These are phyloP conservation scores for Aspergillus sp. DNA, from an alignment of 2,329 filamentous ascomycete species.

Conservation along the genomic window DNA sequence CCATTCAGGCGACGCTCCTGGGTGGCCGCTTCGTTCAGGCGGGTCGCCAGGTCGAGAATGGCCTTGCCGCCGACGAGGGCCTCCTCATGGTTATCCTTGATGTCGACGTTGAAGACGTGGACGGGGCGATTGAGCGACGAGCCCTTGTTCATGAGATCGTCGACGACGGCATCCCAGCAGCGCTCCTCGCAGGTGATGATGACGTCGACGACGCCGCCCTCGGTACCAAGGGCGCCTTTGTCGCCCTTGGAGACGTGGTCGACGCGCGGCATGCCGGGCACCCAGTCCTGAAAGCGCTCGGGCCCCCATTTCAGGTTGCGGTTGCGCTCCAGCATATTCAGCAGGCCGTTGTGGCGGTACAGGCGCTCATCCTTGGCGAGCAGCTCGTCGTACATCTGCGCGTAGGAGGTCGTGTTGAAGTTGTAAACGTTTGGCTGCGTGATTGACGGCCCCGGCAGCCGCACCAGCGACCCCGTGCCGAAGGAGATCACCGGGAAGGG, in stretches of 20 bases:
- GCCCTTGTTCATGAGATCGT: constrained; percentile 84
- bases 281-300: constrained; percentile 98
- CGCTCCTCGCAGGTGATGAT: constrained; percentile 97
- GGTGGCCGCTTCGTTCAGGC: constrained; percentile 74
- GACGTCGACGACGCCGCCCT: constrained; percentile 86
- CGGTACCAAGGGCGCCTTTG: constrained; percentile 75
- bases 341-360: constrained; percentile 86
- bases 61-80: constrained; percentile 85
- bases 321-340: constrained; percentile 95
- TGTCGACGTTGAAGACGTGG: constrained; percentile 97
- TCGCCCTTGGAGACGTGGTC: constrained; percentile 68
- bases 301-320: constrained; percentile 90
- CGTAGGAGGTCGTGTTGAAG: constrained; percentile 96
- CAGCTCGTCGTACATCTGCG: constrained; percentile 90
- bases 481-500: constrained; percentile 97
- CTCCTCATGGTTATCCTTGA: constrained; percentile 97
- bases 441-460: constrained; percentile 86
- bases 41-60: constrained; percentile 86
- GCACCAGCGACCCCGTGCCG: constrained; percentile 91
- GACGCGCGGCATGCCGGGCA: constrained; percentile 77
- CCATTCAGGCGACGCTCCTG: constrained; percentile 72
- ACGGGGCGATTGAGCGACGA: constrained; percentile 87
- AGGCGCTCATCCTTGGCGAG: constrained; percentile 79
- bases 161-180: constrained; percentile 96
- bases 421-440: constrained; percentile 95